Evolutionary conservation across 495 filamentous ascomycete species (phyloP), one percentile per base, ranked within the genome.

Genomic region (Melanomma pulvis-pyrius): DNA sequence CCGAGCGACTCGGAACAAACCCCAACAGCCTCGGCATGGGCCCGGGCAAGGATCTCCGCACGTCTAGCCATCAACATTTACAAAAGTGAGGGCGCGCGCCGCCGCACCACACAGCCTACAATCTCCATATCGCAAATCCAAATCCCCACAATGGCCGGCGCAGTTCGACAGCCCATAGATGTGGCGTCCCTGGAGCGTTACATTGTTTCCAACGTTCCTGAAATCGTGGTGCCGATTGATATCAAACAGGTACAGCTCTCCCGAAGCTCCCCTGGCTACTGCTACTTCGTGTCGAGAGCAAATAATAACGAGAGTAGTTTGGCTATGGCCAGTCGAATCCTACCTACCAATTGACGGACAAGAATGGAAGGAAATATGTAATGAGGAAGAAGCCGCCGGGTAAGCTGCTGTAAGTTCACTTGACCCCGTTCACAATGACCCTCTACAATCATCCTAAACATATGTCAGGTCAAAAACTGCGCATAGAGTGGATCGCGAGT

Each of bases 251-350:
- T 91, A 79, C 61, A 48, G 24, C 41, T 2, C 13, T 15, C 30
- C 13, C 29, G 7, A 11, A 49, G 13, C 59, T 78, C 26, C n/a
- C 39, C 17, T 17, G 5, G 5, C 30, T 12, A 34, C 30, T 5
- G 30, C 5, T 34, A 12, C 30, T 12, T 5, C 17, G 19, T 24
- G 9, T 50, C 5, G n/a, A 25, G 48, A 25, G 21, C n/a, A 28
- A 41, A 63, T 9, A n/a, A 32, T 54, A 34, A 54, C 51, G n/a
- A 30, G 6, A 22, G 34, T 76, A 97, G 89, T 98, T 97, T 74
- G 90, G 92, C 69, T 98, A 93, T 74, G 94, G 94, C 56, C 94
- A 98, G 79, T 96, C 91, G 49, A 98, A 98, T 75, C 94, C 94
- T 29, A 98, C 94, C 8, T 98, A 97, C 80, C 90, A 91, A 61